A percentile compares a stretch with the other conserved stretches of the same genome.
Conservation (phyloP, 2,329 filamentous ascomycete genomes). For the Hypoxylon sp. region DNA sequence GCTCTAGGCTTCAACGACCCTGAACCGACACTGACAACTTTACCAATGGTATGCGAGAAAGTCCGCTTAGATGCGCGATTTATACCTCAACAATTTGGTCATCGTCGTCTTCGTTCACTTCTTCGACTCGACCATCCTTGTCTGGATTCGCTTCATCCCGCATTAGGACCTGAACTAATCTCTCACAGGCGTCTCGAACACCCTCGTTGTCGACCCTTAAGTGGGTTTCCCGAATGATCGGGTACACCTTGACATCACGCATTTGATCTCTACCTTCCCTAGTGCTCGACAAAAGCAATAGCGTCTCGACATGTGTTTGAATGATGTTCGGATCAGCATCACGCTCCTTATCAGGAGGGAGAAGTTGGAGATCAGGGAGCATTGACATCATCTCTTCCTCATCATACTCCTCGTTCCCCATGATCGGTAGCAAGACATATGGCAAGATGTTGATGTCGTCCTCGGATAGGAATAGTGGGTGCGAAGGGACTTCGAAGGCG, state of each 20-base stretch:
- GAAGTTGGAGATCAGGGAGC: conserved; percentile 89
- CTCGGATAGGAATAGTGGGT: conserved; percentile 78
- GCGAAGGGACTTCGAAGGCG: conserved; percentile 83
- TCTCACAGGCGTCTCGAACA: conserved; percentile 87
- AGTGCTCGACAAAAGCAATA: conserved; percentile 86
- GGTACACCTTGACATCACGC: conserved; percentile 86
- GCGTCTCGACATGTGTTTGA: conserved; percentile 88
- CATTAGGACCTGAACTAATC: conserved; percentile 90
- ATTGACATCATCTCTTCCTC: conserved; percentile 89
- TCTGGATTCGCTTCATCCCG: conserved; percentile 76
- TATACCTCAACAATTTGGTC: conserved; percentile 70
- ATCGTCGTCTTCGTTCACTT: conserved; percentile 68
- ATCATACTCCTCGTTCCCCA: conserved; percentile 87
- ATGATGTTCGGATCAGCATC: conserved; percentile 84
- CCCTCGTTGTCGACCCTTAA: conserved; percentile 81
- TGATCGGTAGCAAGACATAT: conserved; percentile 90
- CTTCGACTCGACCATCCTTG: conserved; percentile 59
- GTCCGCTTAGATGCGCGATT: conserved; percentile 27
- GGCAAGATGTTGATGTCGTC: conserved; percentile 85
- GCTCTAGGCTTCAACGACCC: neutral
- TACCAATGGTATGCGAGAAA: conserved; percentile 25
- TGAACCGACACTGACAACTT: conserved; percentile 12
- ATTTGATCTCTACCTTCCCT: conserved; percentile 80
- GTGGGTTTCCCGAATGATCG: conserved; percentile 90
- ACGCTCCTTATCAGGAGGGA: conserved; percentile 90